Conservation (phyloP, 768 basidiomycete genomes). For the Clitopilus hobsonii region DNA sequence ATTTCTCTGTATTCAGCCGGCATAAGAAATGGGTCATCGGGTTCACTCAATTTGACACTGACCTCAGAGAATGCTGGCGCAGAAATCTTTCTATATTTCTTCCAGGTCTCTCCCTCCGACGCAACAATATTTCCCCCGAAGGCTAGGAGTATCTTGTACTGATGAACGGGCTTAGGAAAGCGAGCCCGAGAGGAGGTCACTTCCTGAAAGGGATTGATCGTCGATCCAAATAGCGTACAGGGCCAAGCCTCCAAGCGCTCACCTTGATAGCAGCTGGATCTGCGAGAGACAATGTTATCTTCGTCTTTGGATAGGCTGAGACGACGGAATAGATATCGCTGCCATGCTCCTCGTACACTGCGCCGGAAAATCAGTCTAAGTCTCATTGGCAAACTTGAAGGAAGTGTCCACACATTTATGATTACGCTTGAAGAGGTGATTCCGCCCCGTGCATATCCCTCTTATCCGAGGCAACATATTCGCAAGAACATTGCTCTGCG, state of each 20-base stretch:
- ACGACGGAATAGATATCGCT: constrained; percentile 33
- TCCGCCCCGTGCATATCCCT: constrained; percentile 25
- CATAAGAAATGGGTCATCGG: no score
- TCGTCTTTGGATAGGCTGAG: neutral
- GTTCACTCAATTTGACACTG: no score
- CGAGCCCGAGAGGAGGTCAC: constrained; percentile 40
- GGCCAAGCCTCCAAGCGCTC: neutral
- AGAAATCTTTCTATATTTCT: constrained; percentile 55
- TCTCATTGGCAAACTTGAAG: neutral
- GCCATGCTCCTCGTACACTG: constrained; percentile 27
- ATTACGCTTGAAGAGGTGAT: constrained; percentile 23
- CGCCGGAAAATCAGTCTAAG: neutral
- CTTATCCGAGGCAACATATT: constrained; percentile 22
- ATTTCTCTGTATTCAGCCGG: constrained; percentile 40
- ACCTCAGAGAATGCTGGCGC: constrained; percentile 68
- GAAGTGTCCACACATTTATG: constrained; percentile 20
- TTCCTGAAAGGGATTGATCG: constrained; percentile 33
- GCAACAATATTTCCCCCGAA: constrained; percentile 64
- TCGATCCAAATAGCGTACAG: neutral
- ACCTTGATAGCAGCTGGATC: constrained; percentile 40
- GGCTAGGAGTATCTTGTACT: constrained; percentile 40
- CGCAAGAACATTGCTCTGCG: constrained; percentile 15
- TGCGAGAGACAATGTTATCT: constrained; percentile 19
- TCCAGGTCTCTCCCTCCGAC: constrained; percentile 63
- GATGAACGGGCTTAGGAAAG: constrained; percentile 52